These are phyloP conservation scores for Neurospora tetraspora DNA, from an alignment of 495 filamentous ascomycete genomes.

Conservation along the genomic window DNA sequence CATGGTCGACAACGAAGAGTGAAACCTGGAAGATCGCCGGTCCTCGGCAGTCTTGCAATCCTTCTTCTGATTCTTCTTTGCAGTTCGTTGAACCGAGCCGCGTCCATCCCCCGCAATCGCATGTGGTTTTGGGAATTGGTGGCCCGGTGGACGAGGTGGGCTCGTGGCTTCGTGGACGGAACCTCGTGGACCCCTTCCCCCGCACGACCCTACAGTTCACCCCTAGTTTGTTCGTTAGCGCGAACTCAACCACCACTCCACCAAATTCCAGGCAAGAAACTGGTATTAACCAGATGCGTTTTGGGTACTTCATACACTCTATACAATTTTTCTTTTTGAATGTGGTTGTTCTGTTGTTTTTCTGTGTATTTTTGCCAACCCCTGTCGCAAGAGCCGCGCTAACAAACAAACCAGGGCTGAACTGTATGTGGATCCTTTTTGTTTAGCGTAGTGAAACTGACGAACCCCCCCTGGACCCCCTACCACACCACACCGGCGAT, in stretches of 20 bases:
- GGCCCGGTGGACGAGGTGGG: neutral
- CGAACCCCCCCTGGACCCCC: neutral
- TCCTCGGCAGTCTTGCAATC: neutral
- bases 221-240: no score
- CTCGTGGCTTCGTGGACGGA: neutral
- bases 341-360: no score
- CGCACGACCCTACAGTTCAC: neutral
- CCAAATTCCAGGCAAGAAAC: no score
- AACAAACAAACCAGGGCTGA: no score
- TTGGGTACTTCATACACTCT: no score
- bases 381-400: no score
- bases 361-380: no score
- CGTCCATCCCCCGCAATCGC: neutral
- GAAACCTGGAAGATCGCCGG: neutral
- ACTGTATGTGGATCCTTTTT: neutral
- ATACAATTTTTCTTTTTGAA: no score
- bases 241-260: no score
- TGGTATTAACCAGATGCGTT: no score
- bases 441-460: neutral
- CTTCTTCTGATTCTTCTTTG: neutral
- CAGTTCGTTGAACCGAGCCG: neutral
- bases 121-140: neutral
- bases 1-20: neutral
- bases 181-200: neutral
- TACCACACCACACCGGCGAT: neutral